Conservation (phyloP, 2,329 filamentous ascomycete genomes). For the Stachybotrys elegans region DNA sequence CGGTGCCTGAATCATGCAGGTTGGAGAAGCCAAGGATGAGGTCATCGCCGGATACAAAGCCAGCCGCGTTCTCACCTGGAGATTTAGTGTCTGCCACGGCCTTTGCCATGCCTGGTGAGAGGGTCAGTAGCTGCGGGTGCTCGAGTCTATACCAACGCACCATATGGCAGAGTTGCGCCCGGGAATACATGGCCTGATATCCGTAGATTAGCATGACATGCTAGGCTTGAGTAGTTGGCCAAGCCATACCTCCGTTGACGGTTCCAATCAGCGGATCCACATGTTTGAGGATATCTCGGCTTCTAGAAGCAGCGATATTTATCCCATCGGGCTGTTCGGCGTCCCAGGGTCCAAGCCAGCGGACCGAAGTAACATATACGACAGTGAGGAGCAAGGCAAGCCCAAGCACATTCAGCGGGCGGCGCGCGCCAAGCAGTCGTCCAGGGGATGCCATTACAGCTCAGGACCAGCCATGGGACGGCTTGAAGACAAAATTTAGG, state of each 20-base stretch:
- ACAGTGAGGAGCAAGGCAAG: background rate
- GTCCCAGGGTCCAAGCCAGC: no score
- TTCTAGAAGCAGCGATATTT: background rate
- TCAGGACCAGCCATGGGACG: background rate
- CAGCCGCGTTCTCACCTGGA: constrained; percentile 37
- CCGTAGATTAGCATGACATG: background rate
- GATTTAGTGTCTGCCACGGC: constrained; percentile 14
- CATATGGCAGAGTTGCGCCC: constrained; percentile 44
- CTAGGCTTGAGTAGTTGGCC: background rate
- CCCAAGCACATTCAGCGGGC: background rate
- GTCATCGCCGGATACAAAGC: constrained; percentile 41
- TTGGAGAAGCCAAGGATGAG: constrained; percentile 46
- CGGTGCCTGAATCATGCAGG: constrained; percentile 38
- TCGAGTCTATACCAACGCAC: background rate
- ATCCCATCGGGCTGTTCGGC: no score
- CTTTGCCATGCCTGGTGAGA: constrained; percentile 16
- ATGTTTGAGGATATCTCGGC: constrained; percentile 21
- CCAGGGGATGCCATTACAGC: background rate
- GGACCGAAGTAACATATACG: background rate
- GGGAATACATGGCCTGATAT: constrained; percentile 40
- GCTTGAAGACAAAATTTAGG: background rate
- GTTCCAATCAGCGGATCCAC: constrained; percentile 58
- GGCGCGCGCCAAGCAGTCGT: background rate
- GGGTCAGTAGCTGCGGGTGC: background rate
- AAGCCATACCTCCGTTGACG: constrained; percentile 42